These are phyloP conservation scores for Akanthomyces uredinophilus DNA, from an alignment of 2,329 filamentous ascomycete species.

Conservation along the genomic window DNA sequence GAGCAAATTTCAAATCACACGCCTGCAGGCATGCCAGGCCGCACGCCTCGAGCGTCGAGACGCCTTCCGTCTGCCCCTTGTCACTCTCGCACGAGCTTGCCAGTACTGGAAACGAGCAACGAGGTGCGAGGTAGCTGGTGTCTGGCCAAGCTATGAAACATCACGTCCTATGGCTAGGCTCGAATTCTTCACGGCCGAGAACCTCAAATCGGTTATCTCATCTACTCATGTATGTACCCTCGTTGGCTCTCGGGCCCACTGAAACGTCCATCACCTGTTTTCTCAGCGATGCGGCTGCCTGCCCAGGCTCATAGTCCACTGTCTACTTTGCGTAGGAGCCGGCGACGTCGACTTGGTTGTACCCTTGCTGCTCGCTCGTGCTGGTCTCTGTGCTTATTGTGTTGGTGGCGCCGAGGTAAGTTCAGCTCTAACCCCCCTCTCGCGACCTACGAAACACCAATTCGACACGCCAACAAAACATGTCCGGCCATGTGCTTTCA, in stretches of 20 bases:
- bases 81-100: neutral
- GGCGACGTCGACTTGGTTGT: neutral
- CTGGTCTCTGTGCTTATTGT: neutral
- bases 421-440: neutral
- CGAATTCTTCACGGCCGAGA: neutral
- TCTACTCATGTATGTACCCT: neutral
- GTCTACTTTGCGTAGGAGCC: neutral
- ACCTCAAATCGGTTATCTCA: slow-evolving; percentile 7
- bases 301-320: neutral
- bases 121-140: neutral
- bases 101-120: neutral
- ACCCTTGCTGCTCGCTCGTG: neutral
- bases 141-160: neutral
- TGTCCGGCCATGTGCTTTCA: neutral
- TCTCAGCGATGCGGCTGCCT: neutral
- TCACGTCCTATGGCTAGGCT: neutral
- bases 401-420: neutral
- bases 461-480: slow-evolving; percentile 12
- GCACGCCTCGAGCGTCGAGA: neutral
- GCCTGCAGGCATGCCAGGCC: neutral
- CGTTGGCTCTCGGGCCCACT: neutral
- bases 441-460: slow-evolving; percentile 1
- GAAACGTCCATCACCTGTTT: slow-evolving; percentile 7
- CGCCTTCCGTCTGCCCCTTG: neutral
- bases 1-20: neutral